Base-by-base conservation (phyloP, 192 early-diverging fungal species). In the Coemansia sp. region DNA sequence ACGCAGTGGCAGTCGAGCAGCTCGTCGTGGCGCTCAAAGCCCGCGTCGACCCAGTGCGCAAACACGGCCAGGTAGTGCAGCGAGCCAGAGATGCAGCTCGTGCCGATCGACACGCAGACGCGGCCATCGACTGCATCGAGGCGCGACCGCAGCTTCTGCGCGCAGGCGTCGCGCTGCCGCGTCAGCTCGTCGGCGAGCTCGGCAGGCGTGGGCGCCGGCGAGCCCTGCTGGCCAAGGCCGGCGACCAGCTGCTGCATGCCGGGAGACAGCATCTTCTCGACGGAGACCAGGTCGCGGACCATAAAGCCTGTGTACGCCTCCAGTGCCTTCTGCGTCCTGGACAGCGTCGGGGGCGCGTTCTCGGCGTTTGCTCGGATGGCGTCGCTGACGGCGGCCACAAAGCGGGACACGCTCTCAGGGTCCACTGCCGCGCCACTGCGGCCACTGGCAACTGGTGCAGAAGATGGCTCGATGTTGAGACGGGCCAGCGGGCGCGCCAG, bases 211-310 rank as follows among this genome's bases (percentile, higher is more conserved):
- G 76, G 76, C 16, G 61, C 53, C 0, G 67, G 5, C 2, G 67
- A 53, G 36, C 55, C 64, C 28, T 45, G 62, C 28, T 45, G 62
- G 55, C 65, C 56, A 54, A 78, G 36, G 50, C 47, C 58, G 11
- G 67, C 45, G 58, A 79, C 61, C 39, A 79, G 67, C 60, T 57
- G 67, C 64, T 70, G 76, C 70, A 79, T 70, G 24, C 64, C 76
- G 7, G 76, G 64, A 45, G 76, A 69, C 14, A 73, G 68, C 64
- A 73, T 70, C 25, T 49, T 56, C 13, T 72, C 67, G 35, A 70
- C 67, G 2, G 71, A 61, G 4, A 79, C 71, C 39, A 79, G 29
- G 35, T 79, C 76, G 46, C 76, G 70, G 25, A 79, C 67, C 67
- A 73, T 73, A 64, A 73, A 79, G 57, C 66, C 67, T 19, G 70